Evolutionary conservation across 129 eudicot genomes (phyloP), one percentile per base, ranked within the genome.

Genomic region (Saussurea involucrata): DNA sequence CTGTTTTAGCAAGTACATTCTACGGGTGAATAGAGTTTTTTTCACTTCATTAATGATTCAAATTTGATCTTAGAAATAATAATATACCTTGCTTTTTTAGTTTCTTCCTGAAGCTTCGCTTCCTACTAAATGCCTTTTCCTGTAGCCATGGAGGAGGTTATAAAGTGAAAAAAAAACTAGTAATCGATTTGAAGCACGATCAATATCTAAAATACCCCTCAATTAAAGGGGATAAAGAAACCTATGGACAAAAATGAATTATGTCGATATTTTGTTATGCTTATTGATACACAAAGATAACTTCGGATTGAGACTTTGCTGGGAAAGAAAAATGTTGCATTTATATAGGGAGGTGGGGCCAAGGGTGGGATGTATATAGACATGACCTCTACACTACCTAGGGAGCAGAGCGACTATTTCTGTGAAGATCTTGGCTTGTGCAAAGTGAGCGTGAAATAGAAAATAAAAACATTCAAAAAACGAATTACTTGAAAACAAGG

Each of bases 51-150:
- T 71, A 25, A 6, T 28, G 60, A 25, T 0, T 24, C 6, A 31
- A 2, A 68, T 68, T 33, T 4, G 60, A 72, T 46, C 58, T 66
- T 61, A 67, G 3, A 64, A 17, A 32, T 8, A 6, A 40, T 5
- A 11, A 18, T 49, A 20, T 78, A 90, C 96, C 93, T 87, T 78
- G 81, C 83, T 87, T 95, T 79, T 92, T 95, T 20, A 95, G 75
- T 83, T 88, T 95, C 78, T 95, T 95, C 63, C 99, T 81, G 82
- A 95, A 92, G 89, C 97, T 77, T 63, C 97, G 86, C 77, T 95
- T 92, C 85, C 99, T 92, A 85, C 99, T 95, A 78, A 95, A 95
- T 53, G 99, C 97, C 72, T 87, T 90, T 86, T 95, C 99, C 99
- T 95, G 90, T 78, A 86, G 57, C 61, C 87, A 80, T 13, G 68